Evolutionary conservation across 2,329 filamentous ascomycete genomes (phyloP).

Genomic region (Fusarium drepaniforme): DNA sequence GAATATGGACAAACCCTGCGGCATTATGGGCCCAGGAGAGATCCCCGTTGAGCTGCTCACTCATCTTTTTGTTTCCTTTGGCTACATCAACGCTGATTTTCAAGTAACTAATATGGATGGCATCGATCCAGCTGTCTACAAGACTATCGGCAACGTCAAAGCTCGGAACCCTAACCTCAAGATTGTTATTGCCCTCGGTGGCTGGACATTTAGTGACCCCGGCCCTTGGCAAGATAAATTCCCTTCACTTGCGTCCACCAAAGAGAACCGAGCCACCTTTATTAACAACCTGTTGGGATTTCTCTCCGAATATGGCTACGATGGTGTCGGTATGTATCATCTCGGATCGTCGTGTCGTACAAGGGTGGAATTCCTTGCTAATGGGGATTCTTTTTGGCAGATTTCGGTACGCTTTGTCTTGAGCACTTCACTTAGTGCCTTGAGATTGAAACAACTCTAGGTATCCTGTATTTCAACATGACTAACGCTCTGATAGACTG

Average conservation of each 20-base stretch:
- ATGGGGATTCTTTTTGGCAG: not conserved
- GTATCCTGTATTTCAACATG: not conserved
- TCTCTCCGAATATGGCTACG: not conserved
- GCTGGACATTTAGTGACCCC: not conserved
- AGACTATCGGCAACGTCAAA: not conserved
- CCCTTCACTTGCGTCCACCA: not conserved
- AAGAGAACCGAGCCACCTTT: not conserved
- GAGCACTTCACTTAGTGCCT: not conserved
- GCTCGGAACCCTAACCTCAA: not conserved
- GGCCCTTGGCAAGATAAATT: not conserved
- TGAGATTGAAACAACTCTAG: not conserved
- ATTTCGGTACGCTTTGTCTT: not conserved
- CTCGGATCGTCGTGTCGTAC: not conserved
- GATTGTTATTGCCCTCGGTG: not conserved
- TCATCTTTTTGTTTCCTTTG: not conserved
- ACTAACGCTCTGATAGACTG: not conserved
- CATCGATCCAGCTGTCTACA: not conserved
- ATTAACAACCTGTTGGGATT: not conserved
- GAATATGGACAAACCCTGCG: not conserved
- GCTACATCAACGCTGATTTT: not conserved
- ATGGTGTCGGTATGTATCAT: not conserved
- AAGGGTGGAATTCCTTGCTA: not conserved
- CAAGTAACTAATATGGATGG: not conserved
- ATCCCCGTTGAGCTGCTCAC: not conserved
- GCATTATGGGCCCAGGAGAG: not conserved